Conservation (phyloP, 208 protist genomes). For the Herpetomonas samuelpessoai region DNA sequence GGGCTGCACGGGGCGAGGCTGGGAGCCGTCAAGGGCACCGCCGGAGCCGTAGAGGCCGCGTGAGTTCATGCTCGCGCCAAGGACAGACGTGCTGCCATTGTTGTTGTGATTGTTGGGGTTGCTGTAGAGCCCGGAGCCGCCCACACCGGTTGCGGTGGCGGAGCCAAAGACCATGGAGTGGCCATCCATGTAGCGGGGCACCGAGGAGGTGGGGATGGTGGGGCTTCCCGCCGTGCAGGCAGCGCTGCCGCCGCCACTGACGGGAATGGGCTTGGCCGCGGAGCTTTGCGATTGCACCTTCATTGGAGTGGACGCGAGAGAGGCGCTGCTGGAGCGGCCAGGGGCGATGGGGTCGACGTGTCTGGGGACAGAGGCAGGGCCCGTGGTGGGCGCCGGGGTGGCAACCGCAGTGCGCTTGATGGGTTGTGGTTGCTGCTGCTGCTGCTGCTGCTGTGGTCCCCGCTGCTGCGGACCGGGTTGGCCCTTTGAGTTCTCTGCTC, state of each 20-base stretch:
- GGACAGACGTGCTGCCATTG: not conserved
- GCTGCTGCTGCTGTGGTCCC: no score
- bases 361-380: no score
- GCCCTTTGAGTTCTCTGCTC: not conserved
- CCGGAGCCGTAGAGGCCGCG: not conserved
- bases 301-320: not conserved
- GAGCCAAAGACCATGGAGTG: constrained; percentile 40
- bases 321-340: not conserved
- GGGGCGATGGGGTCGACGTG: no score
- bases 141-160: constrained; percentile 6
- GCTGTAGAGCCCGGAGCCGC: not conserved
- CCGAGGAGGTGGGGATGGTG: constrained; percentile 13
- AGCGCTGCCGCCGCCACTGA: not conserved
- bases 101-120: constrained; percentile 3
- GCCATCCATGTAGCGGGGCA: constrained; percentile 45
- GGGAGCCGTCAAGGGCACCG: not conserved
- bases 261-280: not conserved
- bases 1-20: constrained; percentile 6
- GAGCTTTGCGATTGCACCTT: not conserved
- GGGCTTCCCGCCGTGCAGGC: no score
- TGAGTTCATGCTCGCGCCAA: not conserved
- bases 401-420: no score
- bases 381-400: no score
- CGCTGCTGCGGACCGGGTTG: no score
- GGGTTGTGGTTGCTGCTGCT: no score